Percentiles rank a stretch among this genome's conserved stretches.
Conservation (phyloP, 2,329 filamentous ascomycete species). For the Pyricularia sp. region DNA sequence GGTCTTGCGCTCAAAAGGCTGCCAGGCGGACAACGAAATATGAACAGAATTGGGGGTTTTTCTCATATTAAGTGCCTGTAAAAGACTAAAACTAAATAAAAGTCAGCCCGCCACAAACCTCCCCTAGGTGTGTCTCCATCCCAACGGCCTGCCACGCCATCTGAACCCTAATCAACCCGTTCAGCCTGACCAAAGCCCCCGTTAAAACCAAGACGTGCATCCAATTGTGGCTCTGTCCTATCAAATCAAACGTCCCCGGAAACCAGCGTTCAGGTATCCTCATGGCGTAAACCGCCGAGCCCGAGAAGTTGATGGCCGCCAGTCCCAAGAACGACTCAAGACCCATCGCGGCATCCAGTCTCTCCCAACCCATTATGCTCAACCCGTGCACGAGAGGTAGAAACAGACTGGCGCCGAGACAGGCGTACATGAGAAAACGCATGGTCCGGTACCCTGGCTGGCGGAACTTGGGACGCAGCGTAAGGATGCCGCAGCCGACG, state of each 20-base stretch:
- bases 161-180: not conserved
- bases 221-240: conserved; percentile 18
- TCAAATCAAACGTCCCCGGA: conserved; percentile 15
- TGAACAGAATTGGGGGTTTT: no score
- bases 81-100: no score
- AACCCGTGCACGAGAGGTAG: conserved; percentile 16
- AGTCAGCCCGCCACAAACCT: not conserved
- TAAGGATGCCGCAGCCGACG: conserved; percentile 15
- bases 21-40: no score
- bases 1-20: no score
- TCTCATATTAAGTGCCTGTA: no score
- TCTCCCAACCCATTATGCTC: conserved; percentile 9
- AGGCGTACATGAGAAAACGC: conserved; percentile 15
- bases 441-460: conserved; percentile 15
- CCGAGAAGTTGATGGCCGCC: conserved; percentile 17
- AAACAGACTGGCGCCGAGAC: conserved; percentile 16
- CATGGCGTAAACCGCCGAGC: conserved; percentile 16
- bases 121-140: not conserved
- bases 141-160: not conserved
- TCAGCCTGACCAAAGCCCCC: conserved; percentile 3
- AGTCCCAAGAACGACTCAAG: conserved; percentile 18
- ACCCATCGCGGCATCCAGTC: conserved; percentile 14
- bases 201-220: conserved; percentile 13
- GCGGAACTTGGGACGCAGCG: conserved; percentile 16
- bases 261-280: conserved; percentile 20